Evolutionary conservation across 441 rosid genomes (phyloP).

Genomic region (Gossypium lobatum): DNA sequence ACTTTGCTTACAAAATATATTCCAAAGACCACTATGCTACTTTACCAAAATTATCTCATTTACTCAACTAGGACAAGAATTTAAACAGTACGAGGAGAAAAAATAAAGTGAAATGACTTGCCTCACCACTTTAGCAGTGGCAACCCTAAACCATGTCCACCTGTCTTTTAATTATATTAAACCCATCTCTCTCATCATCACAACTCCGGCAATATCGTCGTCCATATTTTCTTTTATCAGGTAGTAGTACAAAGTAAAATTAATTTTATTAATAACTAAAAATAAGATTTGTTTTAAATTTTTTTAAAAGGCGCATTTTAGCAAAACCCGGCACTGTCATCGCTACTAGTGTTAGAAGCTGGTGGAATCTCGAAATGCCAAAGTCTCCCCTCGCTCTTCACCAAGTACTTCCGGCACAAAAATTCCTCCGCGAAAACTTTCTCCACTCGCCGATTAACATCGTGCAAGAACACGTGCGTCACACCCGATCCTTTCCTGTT

Average conservation of each 20-base stretch:
- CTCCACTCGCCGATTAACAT: neutral
- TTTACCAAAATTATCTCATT: neutral
- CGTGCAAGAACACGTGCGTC: slow-evolving; percentile 1
- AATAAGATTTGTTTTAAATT: neutral
- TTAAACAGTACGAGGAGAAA: too few relatives aligned
- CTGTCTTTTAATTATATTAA: neutral
- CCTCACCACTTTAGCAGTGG: neutral
- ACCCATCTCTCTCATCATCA: neutral
- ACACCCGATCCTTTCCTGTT: neutral
- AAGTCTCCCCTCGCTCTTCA: slow-evolving; percentile 1
- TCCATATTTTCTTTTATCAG: neutral
- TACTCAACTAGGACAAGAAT: neutral
- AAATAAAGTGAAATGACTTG: neutral
- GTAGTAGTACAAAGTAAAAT: neutral
- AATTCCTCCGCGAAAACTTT: neutral
- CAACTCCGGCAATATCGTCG: neutral
- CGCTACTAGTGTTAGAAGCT: neutral
- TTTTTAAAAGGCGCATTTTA: neutral
- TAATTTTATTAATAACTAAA: too few relatives aligned
- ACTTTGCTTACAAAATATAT: too few relatives aligned
- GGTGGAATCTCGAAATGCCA: slow-evolving; percentile 4
- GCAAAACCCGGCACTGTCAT: neutral
- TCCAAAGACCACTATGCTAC: too few relatives aligned
- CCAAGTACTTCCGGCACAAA: neutral
- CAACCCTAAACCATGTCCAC: neutral